Evolutionary conservation across 176 grass and related monocot genomes (phyloP).

Genomic region (Musa beccarii): DNA sequence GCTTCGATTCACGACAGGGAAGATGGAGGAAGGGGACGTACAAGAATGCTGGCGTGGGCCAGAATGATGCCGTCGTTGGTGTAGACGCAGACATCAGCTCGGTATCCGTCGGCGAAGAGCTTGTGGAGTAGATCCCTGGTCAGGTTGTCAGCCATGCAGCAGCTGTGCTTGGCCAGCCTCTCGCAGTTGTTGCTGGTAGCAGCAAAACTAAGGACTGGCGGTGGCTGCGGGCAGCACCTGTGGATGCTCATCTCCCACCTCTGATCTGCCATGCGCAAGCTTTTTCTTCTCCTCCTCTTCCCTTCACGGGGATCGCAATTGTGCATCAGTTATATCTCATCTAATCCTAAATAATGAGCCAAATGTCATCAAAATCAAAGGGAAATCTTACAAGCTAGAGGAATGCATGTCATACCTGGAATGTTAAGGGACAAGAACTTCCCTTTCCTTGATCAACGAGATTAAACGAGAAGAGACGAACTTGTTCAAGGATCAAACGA

Average conservation of each 20-base stretch:
- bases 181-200: not conserved
- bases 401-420: no score
- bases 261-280: constrained; percentile 16
- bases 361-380: no score
- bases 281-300: not conserved
- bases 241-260: constrained; percentile 2
- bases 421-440: no score
- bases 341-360: no score
- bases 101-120: constrained; percentile 33
- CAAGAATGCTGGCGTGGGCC: constrained; percentile 37
- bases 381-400: no score
- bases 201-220: constrained; percentile 6
- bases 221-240: constrained; percentile 9
- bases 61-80: constrained; percentile 25
- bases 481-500: no score
- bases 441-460: no score
- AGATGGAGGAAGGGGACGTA: not conserved
- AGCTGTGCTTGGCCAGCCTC: not conserved
- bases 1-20: no score
- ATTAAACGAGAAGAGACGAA: no score
- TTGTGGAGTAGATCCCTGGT: constrained; percentile 25
- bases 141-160: not conserved
- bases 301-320: not conserved
- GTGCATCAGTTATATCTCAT: not conserved
- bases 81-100: constrained; percentile 28